These are phyloP conservation scores for Tetraselmis striata DNA, from an alignment of 139 green algal genomes.

Conservation along the genomic window DNA sequence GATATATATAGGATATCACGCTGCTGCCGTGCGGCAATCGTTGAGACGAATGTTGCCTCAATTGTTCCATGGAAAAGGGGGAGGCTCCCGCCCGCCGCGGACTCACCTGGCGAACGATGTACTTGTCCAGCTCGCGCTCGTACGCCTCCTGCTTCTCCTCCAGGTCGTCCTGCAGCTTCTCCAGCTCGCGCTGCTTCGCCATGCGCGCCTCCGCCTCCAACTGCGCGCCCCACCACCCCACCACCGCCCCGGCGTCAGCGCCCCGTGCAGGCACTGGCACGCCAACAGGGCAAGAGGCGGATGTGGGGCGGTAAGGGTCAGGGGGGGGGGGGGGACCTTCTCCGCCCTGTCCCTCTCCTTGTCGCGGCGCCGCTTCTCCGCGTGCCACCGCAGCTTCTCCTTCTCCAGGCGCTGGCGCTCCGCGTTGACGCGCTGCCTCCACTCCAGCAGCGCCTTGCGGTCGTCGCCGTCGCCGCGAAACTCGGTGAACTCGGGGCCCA, in stretches of 20 bases:
- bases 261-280: too few species aligned
- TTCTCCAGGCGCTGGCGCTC: slow-evolving; percentile 37
- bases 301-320: too few species aligned
- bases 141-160: slow-evolving; percentile 31
- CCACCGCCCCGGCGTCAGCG: background rate
- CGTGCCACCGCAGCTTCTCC: slow-evolving; percentile 29
- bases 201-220: slow-evolving; percentile 11
- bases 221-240: background rate
- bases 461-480: slow-evolving; percentile 33
- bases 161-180: slow-evolving; percentile 10
- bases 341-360: slow-evolving; percentile 29
- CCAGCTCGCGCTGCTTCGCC: slow-evolving; percentile 20
- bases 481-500: slow-evolving; percentile 38
- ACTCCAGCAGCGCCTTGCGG: slow-evolving; percentile 34
- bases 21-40: too few species aligned
- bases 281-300: too few species aligned
- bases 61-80: too few species aligned
- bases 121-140: slow-evolving; percentile 31
- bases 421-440: slow-evolving; percentile 27
- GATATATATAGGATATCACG: too few species aligned
- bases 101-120: slow-evolving; percentile 15
- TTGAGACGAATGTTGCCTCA: too few species aligned
- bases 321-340: background rate
- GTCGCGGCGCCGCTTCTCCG: slow-evolving; percentile 36
- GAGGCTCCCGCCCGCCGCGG: too few species aligned